A percentile compares a stretch with the other conserved stretches of the same genome.
phyloP scores from a whole-genome alignment of 2,329 filamentous ascomycete genomes.

The Penicillium sp. region DNA sequence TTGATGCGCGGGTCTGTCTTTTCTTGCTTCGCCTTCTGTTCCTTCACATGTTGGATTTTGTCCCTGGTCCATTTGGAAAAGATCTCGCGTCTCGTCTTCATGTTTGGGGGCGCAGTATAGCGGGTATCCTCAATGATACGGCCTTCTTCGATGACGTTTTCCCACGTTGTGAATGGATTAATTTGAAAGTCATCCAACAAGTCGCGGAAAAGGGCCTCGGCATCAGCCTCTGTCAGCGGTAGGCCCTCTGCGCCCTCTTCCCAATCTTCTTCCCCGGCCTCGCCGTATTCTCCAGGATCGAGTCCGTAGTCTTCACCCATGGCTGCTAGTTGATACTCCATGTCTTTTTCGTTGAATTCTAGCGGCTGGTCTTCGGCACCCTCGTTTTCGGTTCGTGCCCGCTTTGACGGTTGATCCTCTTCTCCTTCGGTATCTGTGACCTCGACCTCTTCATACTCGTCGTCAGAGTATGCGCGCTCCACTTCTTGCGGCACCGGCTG shows the following conservation, averaged over 20 bases:
- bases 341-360: conserved; percentile 92
- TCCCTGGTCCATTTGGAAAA: conserved; percentile 83
- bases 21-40: conserved; percentile 70
- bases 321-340: conserved; percentile 83
- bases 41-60: conserved; percentile 69
- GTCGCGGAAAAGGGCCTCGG: conserved; percentile 76
- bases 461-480: conserved; percentile 55
- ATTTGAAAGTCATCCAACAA: conserved; percentile 78
- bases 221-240: conserved; percentile 71
- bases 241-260: conserved; percentile 71
- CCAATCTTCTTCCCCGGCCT: conserved; percentile 56
- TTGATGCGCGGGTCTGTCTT: conserved; percentile 80
- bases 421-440: conserved; percentile 61
- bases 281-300: conserved; percentile 73
- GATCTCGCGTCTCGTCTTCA: conserved; percentile 74
- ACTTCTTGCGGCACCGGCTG: conserved; percentile 36
- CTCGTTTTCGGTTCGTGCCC: conserved; percentile 54
- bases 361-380: conserved; percentile 51
- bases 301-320: conserved; percentile 85
- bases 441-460: conserved; percentile 76
- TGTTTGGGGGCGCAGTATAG: conserved; percentile 80
- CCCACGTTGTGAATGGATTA: conserved; percentile 89
- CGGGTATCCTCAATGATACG: conserved; percentile 79
- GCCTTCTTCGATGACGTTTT: conserved; percentile 80
- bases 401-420: conserved; percentile 53